Base-by-base conservation (phyloP, 2,329 filamentous ascomycete genomes). In the Lomentospora prolificans region DNA sequence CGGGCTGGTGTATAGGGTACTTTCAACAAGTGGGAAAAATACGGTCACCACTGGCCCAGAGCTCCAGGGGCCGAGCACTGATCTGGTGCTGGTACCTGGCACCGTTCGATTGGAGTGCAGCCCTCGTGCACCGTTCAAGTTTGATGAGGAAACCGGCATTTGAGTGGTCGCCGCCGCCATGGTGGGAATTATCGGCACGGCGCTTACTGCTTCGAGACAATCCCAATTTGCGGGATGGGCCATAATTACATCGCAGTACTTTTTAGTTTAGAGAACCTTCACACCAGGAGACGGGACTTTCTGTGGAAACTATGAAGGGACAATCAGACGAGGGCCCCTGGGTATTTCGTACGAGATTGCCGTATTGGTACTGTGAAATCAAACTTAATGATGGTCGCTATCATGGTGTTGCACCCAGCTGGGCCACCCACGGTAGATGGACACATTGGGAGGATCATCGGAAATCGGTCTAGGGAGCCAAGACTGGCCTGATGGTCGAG, bases 171-270 rank as follows among this genome's bases (percentile, higher is more conserved):
- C 14, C 39, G 53, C 41, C 27, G 39, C 41, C 36, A 30, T 44
- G 53, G 53, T 55, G 53, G 53, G 51, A 31, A 52, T 52, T 52
- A 33, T 36, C 50, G 24, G 27, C 50, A 22, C 8, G 27, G 28
- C 53, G 41, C 53, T 55, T 55, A 50, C 53, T 41, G 53, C 53
- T 55, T 55, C 36, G 39, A 33, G 53, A 44, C 27, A 55, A 48
- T 55, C 39, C 53, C 53, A 55, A 55, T 55, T 55, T 54, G 39
- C 52, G 39, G 17, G 17, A 48, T 22, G 44, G 44, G 17, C 44
- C 44, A 48, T 48, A 48, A 48, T 25, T 48, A 48, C 36, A 41
- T 17, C 19, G 36, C n/a, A 17, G 8, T 41, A 17, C 9, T 41
- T n/a, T n/a, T n/a, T n/a, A n/a, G n/a, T n/a, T n/a, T n/a, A n/a